A percentile compares a stretch with the other conserved stretches of the same genome.
These are phyloP conservation scores for Comarum palustre DNA, from an alignment of 306 rosid species.

Conservation along the genomic window DNA sequence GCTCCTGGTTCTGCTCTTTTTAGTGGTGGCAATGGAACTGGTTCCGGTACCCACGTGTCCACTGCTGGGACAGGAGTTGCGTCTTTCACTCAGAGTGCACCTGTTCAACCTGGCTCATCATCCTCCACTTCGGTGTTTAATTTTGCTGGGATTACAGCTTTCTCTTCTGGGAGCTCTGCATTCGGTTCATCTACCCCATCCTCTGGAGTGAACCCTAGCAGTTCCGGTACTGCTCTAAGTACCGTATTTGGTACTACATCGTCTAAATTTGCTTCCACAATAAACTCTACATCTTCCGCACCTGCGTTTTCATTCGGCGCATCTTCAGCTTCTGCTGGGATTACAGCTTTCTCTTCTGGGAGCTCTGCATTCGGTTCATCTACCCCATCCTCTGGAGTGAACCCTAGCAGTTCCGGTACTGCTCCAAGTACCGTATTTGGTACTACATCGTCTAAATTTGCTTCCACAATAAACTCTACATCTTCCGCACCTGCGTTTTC, in stretches of 20 bases:
- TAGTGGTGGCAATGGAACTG: constrained; percentile 28
- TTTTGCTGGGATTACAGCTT: constrained; percentile 39
- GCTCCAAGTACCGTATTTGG: constrained; percentile 40
- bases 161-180: constrained; percentile 64
- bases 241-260: constrained; percentile 42
- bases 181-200: constrained; percentile 44
- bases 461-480: constrained; percentile 14
- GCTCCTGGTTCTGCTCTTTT: constrained; percentile 33
- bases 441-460: constrained; percentile 44
- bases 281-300: too few relatives aligned
- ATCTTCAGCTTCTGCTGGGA: constrained; percentile 45
- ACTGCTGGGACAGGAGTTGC: constrained; percentile 43
- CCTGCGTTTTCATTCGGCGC: too few relatives aligned
- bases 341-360: constrained; percentile 49
- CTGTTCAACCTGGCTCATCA: constrained; percentile 52
- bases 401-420: constrained; percentile 41
- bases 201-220: constrained; percentile 37
- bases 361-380: constrained; percentile 51
- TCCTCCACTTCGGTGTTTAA: constrained; percentile 44
- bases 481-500: background rate
- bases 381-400: constrained; percentile 46
- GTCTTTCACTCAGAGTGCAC: constrained; percentile 46
- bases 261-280: too few relatives aligned
- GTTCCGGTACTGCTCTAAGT: constrained; percentile 42
- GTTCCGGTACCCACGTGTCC: constrained; percentile 35